A percentile compares a stretch with the other conserved stretches of the same genome.
These are phyloP conservation scores for Boletus patriciae DNA, from an alignment of 768 basidiomycete genomes.

Conservation along the genomic window DNA sequence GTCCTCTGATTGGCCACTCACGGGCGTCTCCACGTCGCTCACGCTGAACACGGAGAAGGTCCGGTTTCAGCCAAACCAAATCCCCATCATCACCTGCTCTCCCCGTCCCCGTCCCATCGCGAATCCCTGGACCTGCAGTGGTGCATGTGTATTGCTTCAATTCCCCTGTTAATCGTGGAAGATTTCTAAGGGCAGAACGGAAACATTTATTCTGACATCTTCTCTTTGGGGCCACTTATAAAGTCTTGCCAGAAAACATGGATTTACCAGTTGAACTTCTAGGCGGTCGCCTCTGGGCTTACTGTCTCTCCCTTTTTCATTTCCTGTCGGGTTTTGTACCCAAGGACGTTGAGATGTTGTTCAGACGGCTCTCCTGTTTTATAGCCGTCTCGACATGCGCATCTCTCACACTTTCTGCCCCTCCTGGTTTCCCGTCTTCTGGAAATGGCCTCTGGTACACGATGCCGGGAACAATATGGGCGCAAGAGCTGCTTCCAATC, in stretches of 20 bases:
- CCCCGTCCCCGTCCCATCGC: background rate
- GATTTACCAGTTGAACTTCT: slow-evolving; percentile 20
- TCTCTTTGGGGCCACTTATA: background rate
- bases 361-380: slow-evolving; percentile 24
- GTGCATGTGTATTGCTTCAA: slow-evolving; percentile 6
- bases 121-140: background rate
- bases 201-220: background rate
- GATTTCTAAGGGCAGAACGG: background rate
- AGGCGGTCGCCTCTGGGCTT: slow-evolving; percentile 18
- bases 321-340: slow-evolving; percentile 22
- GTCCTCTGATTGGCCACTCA: background rate
- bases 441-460: slow-evolving; percentile 80
- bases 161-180: background rate
- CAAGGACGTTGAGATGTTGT: slow-evolving; percentile 12
- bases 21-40: slow-evolving; percentile 3
- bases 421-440: slow-evolving; percentile 58
- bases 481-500: slow-evolving; percentile 61
- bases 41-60: background rate
- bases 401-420: slow-evolving; percentile 24
- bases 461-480: slow-evolving; percentile 53
- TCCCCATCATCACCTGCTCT: slow-evolving; percentile 2
- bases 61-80: background rate
- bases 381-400: slow-evolving; percentile 20
- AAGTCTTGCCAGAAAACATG: slow-evolving; percentile 17
- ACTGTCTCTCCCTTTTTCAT: slow-evolving; percentile 7